Base-by-base conservation (phyloP, 805 yeast genomes). In the Jamesozyma hellenica region DNA sequence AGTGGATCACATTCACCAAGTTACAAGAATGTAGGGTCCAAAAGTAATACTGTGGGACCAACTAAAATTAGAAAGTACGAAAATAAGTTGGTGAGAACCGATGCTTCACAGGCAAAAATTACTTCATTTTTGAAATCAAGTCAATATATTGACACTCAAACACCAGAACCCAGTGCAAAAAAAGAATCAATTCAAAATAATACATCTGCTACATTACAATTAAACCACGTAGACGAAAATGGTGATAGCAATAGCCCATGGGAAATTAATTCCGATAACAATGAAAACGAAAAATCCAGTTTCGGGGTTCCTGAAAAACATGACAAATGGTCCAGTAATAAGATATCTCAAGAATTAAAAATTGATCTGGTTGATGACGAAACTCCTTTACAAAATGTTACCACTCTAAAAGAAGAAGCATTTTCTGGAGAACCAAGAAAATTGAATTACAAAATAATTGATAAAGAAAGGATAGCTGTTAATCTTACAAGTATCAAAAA, bases 401-500 rank as follows among this genome's bases (percentile, higher is more conserved):
- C 25, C 13, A 16, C 4, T 17, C 9, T 14, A 5, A 34, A 18
- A 23, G 26, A 16, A 17, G 14, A 14, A 29, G 16, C 7, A 11
- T 6, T 10, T 5, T 4, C 16, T 15, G 14, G 5, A 14, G 32
- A 4, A 6, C 7, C n/a, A 32, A 14, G 17, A 2, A 39, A 33
- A 18, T 25, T 34, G 14, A 28, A 39, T 3, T 59, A 55, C 40
- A 35, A 32, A 1, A 40, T 48, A 4, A 32, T 43, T 3, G 38
- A 55, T 4, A 60, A 52, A 31, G 59, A 57, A 28, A 49, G 70
- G 38, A 63, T 59, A 0, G 55, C 60, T 1, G 77, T 81, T 0
- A 65, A 70, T 32, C 63, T 83, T 13, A 66, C 72, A 10, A 80
- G 90, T 47, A 67, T 90, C 2, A 56, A 63, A n/a, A 64, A 67